Evolutionary conservation across 768 basidiomycete species (phyloP), one percentile per base, ranked within the genome.

Genomic region (Boletales sp.): DNA sequence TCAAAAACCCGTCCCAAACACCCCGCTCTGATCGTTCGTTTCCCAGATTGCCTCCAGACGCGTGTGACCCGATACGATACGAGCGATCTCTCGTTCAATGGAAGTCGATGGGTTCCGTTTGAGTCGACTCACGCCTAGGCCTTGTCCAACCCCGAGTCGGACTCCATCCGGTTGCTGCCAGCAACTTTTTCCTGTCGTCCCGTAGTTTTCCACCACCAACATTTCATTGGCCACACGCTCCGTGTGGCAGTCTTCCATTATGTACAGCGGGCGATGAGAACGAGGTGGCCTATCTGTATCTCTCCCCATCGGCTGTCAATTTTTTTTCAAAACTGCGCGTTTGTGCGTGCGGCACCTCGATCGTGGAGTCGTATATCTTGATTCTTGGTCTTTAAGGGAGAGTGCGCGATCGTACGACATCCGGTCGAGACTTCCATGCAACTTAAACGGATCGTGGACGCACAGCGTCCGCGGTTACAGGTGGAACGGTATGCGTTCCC

Each of bases 371-470:
- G 37, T 31, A 8, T 50, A 58, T 41, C 68, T 42, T 52, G 59
- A 34, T 46, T n/a, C n/a, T n/a, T n/a, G n/a, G n/a, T n/a, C 15
- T 34, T 41, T 15, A 47, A 31, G 2, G 37, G 21, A 8, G 54
- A 47, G 1, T 62, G 25, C 0, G 76, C 0, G 51, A 55, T 17
- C 63, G 65, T 21, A 61, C 51, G 31, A 62, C 54, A 41, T 75
- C 72, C 4, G 61, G 53, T 51, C 54, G 66, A 2, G 65, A 57
- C 1, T 40, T 56, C 70, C 73, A 73, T 2, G 67, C 9, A 72
- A 37, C 46, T 60, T 57, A 54, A 65, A 75, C 0, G 76, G 75
- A 48, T 77, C 76, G 48, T 78, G 76, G 1, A 78, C 73, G 19
- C 71, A 53, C 10, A 78, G 62, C 17, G 57, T 73, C 56, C 70